phyloP scores from a whole-genome alignment of 805 yeast genomes.

The Schwanniomyces vanrijiae region DNA sequence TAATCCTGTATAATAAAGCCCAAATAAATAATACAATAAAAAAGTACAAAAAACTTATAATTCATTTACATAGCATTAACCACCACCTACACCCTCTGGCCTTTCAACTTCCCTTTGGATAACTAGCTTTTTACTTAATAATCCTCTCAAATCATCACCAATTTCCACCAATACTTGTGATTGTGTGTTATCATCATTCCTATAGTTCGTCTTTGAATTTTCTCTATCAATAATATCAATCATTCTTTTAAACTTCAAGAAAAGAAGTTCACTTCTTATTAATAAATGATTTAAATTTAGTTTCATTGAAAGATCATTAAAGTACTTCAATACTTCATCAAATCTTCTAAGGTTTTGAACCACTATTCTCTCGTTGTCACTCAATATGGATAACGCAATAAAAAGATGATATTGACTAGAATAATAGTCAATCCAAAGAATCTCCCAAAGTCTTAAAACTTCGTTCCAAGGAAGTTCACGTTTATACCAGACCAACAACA shows the following conservation, averaged over 20 bases:
- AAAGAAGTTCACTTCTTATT: constrained; percentile 81
- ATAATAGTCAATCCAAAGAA: constrained; percentile 83
- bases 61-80: constrained; percentile 17
- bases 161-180: constrained; percentile 24
- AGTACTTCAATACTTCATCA: constrained; percentile 89
- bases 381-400: constrained; percentile 84
- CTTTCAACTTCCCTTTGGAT: constrained; percentile 60
- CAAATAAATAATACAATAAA: not conserved
- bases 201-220: constrained; percentile 17
- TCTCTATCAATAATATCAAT: constrained; percentile 73
- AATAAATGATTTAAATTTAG: constrained; percentile 74
- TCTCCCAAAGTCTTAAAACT: constrained; percentile 85
- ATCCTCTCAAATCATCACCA: constrained; percentile 54
- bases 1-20: not conserved
- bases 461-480: constrained; percentile 84
- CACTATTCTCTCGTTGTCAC: constrained; percentile 79
- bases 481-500: constrained; percentile 94
- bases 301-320: constrained; percentile 83
- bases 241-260: constrained; percentile 76
- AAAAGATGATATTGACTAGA: constrained; percentile 87
- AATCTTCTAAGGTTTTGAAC: constrained; percentile 71
- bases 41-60: not conserved
- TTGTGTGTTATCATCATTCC: constrained; percentile 17
- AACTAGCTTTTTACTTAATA: constrained; percentile 61
- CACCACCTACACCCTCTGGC: constrained; percentile 47